Percentiles rank a stretch among this genome's conserved stretches.
Evolutionary conservation across 441 rosid species (phyloP).

Genomic region (Isatis lusitanica): DNA sequence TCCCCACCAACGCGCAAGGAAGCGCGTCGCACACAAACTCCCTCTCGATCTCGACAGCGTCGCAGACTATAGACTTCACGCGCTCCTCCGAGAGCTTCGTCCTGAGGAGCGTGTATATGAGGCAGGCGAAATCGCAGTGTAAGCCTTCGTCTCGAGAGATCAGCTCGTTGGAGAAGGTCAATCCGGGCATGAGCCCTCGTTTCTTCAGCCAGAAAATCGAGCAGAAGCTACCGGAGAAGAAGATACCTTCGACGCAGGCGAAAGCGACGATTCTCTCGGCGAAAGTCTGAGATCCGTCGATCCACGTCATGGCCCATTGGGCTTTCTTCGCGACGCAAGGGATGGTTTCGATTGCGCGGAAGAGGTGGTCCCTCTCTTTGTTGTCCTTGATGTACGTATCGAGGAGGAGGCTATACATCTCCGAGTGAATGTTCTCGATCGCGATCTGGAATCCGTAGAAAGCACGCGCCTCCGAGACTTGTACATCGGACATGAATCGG

Average conservation of each 20-base stretch:
- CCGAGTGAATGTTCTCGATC: conserved; percentile 67
- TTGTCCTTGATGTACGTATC: conserved; percentile 66
- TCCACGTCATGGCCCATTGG: conserved; percentile 65
- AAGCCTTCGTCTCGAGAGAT: conserved; percentile 60
- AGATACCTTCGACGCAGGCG: conserved; percentile 60
- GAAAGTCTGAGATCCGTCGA: conserved; percentile 55
- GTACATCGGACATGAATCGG: conserved; percentile 69
- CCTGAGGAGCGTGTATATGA: conserved; percentile 37
- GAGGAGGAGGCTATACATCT: conserved; percentile 67
- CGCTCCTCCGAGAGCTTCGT: conserved; percentile 48
- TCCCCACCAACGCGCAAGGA: conserved; percentile 66
- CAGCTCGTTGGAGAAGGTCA: conserved; percentile 57
- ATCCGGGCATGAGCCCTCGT: conserved; percentile 56
- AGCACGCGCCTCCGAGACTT: conserved; percentile 71
- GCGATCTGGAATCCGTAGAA: conserved; percentile 76
- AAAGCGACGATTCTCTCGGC: conserved; percentile 51
- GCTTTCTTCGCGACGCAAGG: conserved; percentile 68
- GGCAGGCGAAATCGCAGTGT: conserved; percentile 57
- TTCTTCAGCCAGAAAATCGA: conserved; percentile 57
- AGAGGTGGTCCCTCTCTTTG: conserved; percentile 49
- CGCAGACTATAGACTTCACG: conserved; percentile 44
- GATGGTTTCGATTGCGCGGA: conserved; percentile 58
- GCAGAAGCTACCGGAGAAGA: conserved; percentile 60
- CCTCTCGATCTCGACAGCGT: conserved; percentile 67
- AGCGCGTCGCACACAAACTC: conserved; percentile 72